phyloP scores from a whole-genome alignment of 2,329 filamentous ascomycete species.

The Rutstroemia sp. region DNA sequence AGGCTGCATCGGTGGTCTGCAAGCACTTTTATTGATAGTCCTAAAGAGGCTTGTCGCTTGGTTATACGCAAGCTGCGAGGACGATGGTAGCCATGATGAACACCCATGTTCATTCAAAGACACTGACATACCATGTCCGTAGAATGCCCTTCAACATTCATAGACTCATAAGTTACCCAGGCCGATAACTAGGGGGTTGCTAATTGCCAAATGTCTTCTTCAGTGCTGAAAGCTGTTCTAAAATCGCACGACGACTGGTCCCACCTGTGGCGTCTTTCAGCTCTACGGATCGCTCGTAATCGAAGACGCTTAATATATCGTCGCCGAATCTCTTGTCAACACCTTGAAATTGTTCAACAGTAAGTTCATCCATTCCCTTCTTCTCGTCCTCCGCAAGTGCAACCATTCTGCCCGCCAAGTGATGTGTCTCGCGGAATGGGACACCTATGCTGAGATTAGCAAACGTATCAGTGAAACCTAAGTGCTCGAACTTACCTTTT shows the following conservation, averaged over 20 bases:
- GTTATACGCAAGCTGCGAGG: too few species aligned
- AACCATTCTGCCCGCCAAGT: slow-evolving; percentile 67
- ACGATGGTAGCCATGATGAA: too few species aligned
- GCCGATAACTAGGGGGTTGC: too few species aligned
- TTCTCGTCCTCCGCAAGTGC: slow-evolving; percentile 61
- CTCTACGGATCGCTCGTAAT: slow-evolving; percentile 81
- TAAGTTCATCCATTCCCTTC: slow-evolving; percentile 63
- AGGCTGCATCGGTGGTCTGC: too few species aligned
- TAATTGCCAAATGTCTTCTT: slow-evolving; percentile 16
- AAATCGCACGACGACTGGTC: slow-evolving; percentile 62
- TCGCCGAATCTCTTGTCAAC: slow-evolving; percentile 64
- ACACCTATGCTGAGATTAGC: slow-evolving; percentile 41
- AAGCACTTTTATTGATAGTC: too few species aligned
- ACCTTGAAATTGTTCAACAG: slow-evolving; percentile 53
- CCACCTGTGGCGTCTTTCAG: slow-evolving; percentile 69
- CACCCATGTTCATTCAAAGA: too few species aligned
- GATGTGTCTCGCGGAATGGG: slow-evolving; percentile 74
- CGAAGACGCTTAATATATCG: slow-evolving; percentile 63
- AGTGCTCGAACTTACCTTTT: slow-evolving; percentile 21
- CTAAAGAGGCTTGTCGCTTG: too few species aligned
- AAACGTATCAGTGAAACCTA: too few species aligned
- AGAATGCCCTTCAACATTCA: too few species aligned
- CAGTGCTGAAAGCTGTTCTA: slow-evolving; percentile 53
- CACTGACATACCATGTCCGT: too few species aligned
- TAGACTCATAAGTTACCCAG: too few species aligned